Evolutionary conservation across 2,329 filamentous ascomycete genomes (phyloP).

Genomic region (Microdochium trichocladiopsis): DNA sequence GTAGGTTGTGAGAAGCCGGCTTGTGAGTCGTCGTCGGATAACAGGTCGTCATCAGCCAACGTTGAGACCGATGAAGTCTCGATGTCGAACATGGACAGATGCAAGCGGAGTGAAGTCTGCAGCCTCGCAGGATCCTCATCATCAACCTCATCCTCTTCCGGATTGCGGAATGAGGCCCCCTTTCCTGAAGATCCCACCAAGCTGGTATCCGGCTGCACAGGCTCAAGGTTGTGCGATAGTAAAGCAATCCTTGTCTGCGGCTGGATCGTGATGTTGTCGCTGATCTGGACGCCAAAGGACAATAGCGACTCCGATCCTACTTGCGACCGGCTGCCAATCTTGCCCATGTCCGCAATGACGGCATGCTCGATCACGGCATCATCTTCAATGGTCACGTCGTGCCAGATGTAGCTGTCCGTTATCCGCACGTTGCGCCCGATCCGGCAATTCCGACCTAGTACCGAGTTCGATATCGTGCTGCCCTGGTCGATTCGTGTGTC

Average conservation of each 20-base stretch:
- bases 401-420: constrained; percentile 80
- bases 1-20: constrained; percentile 46
- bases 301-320: constrained; percentile 70
- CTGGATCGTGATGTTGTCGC: constrained; percentile 47
- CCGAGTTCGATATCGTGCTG: constrained; percentile 63
- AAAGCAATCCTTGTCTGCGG: constrained; percentile 27
- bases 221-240: constrained; percentile 27
- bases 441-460: constrained; percentile 77
- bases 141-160: constrained; percentile 41
- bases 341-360: constrained; percentile 67
- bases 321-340: constrained; percentile 63
- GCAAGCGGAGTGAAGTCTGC: constrained; percentile 50
- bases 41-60: constrained; percentile 55
- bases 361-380: constrained; percentile 62
- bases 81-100: constrained; percentile 42
- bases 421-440: constrained; percentile 82
- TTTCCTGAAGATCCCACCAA: constrained; percentile 43
- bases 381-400: constrained; percentile 71
- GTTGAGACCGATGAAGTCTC: constrained; percentile 50
- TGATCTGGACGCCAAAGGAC: constrained; percentile 69
- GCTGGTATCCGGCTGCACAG: constrained; percentile 30
- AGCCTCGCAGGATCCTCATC: constrained; percentile 41
- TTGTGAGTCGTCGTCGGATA: constrained; percentile 57
- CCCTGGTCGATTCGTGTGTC: constrained; percentile 69
- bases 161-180: constrained; percentile 39